Conservation (phyloP, 305 asterid species). For the Fraxinus latifolia region DNA sequence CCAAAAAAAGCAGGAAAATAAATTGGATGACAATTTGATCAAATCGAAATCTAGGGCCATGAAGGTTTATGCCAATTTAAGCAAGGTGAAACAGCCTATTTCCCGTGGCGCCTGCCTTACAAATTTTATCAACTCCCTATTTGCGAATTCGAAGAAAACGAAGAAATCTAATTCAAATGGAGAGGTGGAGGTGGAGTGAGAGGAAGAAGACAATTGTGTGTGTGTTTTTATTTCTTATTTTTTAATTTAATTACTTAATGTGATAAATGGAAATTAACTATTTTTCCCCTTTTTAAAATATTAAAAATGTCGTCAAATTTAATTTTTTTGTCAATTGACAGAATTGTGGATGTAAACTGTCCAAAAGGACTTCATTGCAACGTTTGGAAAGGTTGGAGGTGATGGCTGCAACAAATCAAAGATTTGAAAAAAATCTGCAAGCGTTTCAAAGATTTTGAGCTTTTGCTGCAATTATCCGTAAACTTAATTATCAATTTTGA, state of each 20-base stretch:
- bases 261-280: background rate
- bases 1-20: background rate
- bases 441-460: background rate
- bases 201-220: background rate
- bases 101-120: background rate
- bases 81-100: background rate
- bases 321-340: too few relatives aligned
- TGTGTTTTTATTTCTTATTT: background rate
- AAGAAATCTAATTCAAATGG: background rate
- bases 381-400: background rate
- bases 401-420: background rate
- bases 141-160: background rate
- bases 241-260: background rate
- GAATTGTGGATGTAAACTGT: background rate
- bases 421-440: too few relatives aligned
- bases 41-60: background rate
- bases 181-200: background rate
- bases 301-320: background rate
- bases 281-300: background rate
- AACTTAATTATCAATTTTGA: background rate
- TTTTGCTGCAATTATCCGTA: background rate
- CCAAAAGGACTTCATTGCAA: too few relatives aligned
- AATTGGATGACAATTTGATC: background rate
- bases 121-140: background rate
- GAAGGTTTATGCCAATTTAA: background rate